Evolutionary conservation across 2,329 filamentous ascomycete genomes (phyloP).

Genomic region (Aspergillus fructus): DNA sequence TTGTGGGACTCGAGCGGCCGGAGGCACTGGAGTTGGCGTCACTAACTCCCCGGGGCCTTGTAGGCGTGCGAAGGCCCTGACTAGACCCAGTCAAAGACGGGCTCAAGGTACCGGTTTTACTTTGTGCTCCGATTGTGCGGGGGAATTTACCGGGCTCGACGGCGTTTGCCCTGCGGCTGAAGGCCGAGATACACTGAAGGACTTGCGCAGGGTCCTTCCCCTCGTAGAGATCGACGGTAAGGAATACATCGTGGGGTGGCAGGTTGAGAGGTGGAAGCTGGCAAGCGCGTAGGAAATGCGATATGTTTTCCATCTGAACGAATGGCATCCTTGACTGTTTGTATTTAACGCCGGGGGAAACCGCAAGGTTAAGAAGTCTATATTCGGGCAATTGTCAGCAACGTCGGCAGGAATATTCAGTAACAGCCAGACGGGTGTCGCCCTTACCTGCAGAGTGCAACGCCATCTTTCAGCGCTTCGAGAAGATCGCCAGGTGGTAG

Average conservation of each 20-base stretch:
- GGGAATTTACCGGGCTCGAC: conserved; percentile 74
- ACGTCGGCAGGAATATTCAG: not conserved
- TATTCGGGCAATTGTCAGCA: conserved; percentile 10
- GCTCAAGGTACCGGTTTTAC: conserved; percentile 59
- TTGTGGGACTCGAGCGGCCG: conserved; percentile 61
- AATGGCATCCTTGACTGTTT: conserved; percentile 95
- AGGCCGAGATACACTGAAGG: conserved; percentile 84
- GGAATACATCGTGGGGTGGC: conserved; percentile 90
- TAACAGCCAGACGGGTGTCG: not conserved
- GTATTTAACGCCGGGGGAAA: conserved; percentile 78
- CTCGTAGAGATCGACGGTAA: conserved; percentile 96
- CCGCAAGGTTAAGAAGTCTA: conserved; percentile 79
- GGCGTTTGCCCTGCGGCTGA: conserved; percentile 80
- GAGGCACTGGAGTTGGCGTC: conserved; percentile 46
- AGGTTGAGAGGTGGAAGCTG: conserved; percentile 81
- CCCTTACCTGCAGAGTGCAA: conserved; percentile 81
- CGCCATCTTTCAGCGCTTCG: conserved; percentile 84
- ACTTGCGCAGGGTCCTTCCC: conserved; percentile 95
- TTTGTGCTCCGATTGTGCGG: conserved; percentile 71
- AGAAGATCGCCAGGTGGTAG: conserved; percentile 75
- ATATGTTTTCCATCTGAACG: conserved; percentile 99
- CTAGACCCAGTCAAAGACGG: conserved; percentile 67
- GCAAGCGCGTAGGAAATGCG: conserved; percentile 87
- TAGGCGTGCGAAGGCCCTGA: conserved; percentile 41
- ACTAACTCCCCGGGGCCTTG: conserved; percentile 50